Evolutionary conservation across 805 yeast species (phyloP).

Genomic region (Barnettozyma wickerhamii): DNA sequence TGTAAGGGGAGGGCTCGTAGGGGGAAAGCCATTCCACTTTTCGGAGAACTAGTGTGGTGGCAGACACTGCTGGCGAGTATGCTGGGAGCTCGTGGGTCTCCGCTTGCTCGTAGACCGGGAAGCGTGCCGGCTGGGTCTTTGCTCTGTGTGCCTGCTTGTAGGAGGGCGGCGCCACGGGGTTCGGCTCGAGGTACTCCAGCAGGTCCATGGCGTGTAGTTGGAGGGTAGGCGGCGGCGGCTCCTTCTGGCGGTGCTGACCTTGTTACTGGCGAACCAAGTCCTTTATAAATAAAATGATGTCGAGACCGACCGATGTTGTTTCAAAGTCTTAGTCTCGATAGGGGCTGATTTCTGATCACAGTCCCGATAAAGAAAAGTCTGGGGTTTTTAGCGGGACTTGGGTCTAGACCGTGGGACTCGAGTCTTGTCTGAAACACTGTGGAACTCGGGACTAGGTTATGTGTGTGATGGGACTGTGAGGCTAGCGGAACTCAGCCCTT

Average conservation of each 20-base stretch:
- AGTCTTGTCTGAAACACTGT: too few relatives aligned
- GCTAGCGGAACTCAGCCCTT: too few relatives aligned
- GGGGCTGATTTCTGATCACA: not conserved
- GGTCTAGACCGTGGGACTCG: too few relatives aligned
- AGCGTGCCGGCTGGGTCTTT: conserved; percentile 13
- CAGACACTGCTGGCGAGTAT: conserved; percentile 62
- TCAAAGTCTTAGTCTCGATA: not conserved
- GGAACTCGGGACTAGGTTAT: too few relatives aligned
- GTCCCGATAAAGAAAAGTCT: not conserved
- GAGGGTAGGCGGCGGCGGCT: not conserved
- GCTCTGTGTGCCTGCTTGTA: conserved; percentile 8
- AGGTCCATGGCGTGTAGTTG: not conserved
- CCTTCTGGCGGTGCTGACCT: not conserved
- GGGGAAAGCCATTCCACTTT: conserved; percentile 80
- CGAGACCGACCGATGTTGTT: too few relatives aligned
- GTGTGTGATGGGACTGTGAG: too few relatives aligned
- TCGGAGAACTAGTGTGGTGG: conserved; percentile 51
- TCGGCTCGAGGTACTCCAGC: conserved; percentile 14
- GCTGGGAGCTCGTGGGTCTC: conserved; percentile 44
- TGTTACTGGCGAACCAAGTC: not conserved
- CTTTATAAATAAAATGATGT: too few relatives aligned
- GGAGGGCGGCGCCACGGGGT: conserved; percentile 16
- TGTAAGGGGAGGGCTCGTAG: conserved; percentile 57
- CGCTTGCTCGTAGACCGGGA: conserved; percentile 32
- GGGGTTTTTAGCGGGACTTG: too few relatives aligned